These are phyloP conservation scores for Pleurotus platypus DNA, from an alignment of 768 basidiomycete genomes.

Conservation along the genomic window DNA sequence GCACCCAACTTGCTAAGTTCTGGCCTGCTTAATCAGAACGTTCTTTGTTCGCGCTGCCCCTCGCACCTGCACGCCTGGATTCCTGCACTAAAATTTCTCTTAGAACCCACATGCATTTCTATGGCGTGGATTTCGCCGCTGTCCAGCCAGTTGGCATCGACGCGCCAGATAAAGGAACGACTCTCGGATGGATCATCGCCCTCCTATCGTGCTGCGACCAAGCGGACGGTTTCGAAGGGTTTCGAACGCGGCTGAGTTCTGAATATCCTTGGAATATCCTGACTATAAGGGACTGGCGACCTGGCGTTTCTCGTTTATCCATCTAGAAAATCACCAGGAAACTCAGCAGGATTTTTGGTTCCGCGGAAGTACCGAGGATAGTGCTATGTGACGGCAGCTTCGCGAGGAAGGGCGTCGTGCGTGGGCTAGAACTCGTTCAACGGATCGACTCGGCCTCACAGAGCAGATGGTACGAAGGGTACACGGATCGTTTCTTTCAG, in stretches of 20 bases:
- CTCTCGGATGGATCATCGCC: conserved; percentile 1
- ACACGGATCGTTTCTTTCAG: too few species aligned
- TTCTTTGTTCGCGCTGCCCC: not conserved
- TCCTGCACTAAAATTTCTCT: not conserved
- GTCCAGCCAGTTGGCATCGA: not conserved
- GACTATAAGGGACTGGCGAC: too few species aligned
- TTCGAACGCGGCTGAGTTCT: too few species aligned
- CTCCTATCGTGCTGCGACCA: not conserved
- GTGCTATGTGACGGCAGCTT: not conserved
- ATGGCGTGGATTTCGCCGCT: not conserved
- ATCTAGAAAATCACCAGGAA: not conserved
- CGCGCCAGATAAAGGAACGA: not conserved
- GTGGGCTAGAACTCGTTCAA: too few species aligned
- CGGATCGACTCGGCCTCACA: too few species aligned
- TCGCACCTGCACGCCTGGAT: not conserved
- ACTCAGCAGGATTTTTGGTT: not conserved
- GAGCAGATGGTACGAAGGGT: too few species aligned
- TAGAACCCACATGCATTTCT: not conserved
- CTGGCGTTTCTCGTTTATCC: not conserved
- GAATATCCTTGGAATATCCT: too few species aligned
- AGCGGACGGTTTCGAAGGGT: too few species aligned
- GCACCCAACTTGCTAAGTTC: too few species aligned
- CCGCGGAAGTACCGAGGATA: not conserved
- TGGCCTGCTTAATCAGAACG: not conserved
- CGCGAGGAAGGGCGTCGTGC: too few species aligned